phyloP scores from a whole-genome alignment of 345 rosid species.

The Toxicodendron radicans region DNA sequence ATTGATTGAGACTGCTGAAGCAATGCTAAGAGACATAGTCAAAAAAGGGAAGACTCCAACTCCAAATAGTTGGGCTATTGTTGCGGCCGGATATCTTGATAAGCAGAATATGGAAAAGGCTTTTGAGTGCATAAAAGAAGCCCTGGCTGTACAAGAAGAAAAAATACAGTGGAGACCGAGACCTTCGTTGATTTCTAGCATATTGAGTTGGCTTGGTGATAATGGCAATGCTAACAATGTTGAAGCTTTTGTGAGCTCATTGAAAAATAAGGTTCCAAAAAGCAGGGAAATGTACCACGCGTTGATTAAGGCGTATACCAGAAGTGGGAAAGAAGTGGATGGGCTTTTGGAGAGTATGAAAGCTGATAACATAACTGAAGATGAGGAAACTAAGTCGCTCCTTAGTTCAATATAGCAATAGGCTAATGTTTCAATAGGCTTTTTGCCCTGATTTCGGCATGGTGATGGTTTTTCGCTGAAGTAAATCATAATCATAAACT shows the following conservation, averaged over 20 bases:
- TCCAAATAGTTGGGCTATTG: slow-evolving; percentile 49
- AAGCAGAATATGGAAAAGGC: slow-evolving; percentile 47
- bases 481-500: no score
- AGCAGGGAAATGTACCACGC: slow-evolving; percentile 29
- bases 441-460: not conserved
- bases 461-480: no score
- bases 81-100: slow-evolving; percentile 35
- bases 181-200: slow-evolving; percentile 27
- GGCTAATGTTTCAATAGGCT: not conserved
- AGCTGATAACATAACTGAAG: slow-evolving; percentile 23
- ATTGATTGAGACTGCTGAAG: slow-evolving; percentile 41
- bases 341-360: slow-evolving; percentile 28
- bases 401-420: slow-evolving; percentile 17
- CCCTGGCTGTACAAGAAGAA: slow-evolving; percentile 32
- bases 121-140: slow-evolving; percentile 44
- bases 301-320: slow-evolving; percentile 28
- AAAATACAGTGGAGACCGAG: slow-evolving; percentile 44
- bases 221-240: slow-evolving; percentile 30
- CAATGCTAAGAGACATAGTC: slow-evolving; percentile 28
- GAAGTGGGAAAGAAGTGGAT: slow-evolving; percentile 32
- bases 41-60: slow-evolving; percentile 29
- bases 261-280: slow-evolving; percentile 27
- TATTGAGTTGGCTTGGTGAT: slow-evolving; percentile 44
- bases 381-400: slow-evolving; percentile 27
- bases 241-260: slow-evolving; percentile 29